Evolutionary conservation across 768 basidiomycete genomes (phyloP).

Genomic region (Gloeophyllum trabeum): DNA sequence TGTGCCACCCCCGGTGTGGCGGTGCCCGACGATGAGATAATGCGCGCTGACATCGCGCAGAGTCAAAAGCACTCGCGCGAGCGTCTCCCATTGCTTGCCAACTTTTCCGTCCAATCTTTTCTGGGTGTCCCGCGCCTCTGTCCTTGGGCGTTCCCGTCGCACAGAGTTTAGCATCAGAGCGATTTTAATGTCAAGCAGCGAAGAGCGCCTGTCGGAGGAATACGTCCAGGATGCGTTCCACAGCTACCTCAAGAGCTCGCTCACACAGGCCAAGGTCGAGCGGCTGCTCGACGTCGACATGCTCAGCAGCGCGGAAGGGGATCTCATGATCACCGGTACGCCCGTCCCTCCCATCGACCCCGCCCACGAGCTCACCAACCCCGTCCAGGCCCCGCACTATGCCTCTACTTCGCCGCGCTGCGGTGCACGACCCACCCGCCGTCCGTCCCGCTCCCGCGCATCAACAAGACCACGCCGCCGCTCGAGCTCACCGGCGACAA

Average conservation of each 20-base stretch:
- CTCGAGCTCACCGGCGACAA: conserved; percentile 53
- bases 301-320: conserved; percentile 66
- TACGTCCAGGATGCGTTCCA: conserved; percentile 74
- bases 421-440: conserved; percentile 67
- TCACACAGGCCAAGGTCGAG: conserved; percentile 68
- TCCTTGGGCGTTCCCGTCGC: too few species aligned
- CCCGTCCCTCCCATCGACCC: conserved; percentile 2
- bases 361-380: not conserved
- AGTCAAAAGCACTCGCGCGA: too few species aligned
- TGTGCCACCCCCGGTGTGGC: too few species aligned
- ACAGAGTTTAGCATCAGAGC: too few species aligned
- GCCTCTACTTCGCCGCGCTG: conserved; percentile 77
- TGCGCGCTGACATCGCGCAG: too few species aligned
- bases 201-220: conserved; percentile 56
- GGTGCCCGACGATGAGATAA: too few species aligned
- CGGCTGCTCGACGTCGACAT: conserved; percentile 60
- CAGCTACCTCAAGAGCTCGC: conserved; percentile 67
- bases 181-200: too few species aligned
- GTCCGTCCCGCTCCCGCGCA: conserved; percentile 67
- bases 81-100: too few species aligned
- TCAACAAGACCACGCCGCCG: conserved; percentile 32
- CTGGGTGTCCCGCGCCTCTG: too few species aligned
- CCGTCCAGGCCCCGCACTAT: conserved; percentile 59
- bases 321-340: conserved; percentile 79
- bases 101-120: too few species aligned